phyloP scores from a whole-genome alignment of 106 monocot genomes.

The Phalaenopsis aphrodite region DNA sequence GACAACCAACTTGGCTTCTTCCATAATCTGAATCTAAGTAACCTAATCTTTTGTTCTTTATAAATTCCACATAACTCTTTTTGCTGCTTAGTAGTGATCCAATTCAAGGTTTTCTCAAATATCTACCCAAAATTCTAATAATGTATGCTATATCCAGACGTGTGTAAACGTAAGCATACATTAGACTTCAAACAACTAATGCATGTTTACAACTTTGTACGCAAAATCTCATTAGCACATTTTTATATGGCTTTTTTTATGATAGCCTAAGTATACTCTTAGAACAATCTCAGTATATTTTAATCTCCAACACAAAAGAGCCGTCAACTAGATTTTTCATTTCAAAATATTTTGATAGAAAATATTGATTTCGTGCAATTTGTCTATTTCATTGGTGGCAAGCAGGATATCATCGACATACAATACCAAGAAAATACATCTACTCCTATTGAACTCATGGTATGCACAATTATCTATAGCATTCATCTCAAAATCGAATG shows the following conservation, averaged over 20 bases:
- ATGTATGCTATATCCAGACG: too few species aligned
- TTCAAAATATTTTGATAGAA: neutral
- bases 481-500: neutral
- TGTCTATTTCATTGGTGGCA: neutral
- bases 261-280: too few species aligned
- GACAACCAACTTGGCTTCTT: neutral
- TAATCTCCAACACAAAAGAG: too few species aligned
- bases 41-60: conserved; percentile 4
- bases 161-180: too few species aligned
- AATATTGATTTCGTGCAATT: neutral
- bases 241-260: too few species aligned
- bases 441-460: neutral
- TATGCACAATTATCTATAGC: neutral
- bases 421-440: neutral
- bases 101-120: neutral
- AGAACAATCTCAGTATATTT: too few species aligned
- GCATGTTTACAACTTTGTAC: conserved; percentile 3
- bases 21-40: neutral
- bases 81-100: neutral
- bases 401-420: too few species aligned
- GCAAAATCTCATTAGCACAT: conserved; percentile 1
- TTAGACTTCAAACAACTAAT: too few species aligned
- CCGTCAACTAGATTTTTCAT: neutral
- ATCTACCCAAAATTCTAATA: neutral
- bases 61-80: neutral